These are phyloP conservation scores for Croton setiger DNA, from an alignment of 441 rosid species.

Conservation along the genomic window DNA sequence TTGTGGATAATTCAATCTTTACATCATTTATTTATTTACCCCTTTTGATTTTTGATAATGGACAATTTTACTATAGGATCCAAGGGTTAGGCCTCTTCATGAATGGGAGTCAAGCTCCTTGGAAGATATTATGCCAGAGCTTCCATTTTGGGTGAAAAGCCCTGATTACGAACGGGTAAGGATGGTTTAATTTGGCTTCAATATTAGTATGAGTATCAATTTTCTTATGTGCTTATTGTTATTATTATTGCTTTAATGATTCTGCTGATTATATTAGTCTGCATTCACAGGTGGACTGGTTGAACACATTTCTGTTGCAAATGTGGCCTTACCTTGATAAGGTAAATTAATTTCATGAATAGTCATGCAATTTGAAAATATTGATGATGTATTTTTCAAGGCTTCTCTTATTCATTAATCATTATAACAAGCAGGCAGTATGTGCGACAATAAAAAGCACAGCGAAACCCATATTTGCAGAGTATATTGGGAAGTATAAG, in stretches of 20 bases:
- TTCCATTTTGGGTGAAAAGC: constrained; percentile 67
- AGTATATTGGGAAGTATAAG: constrained; percentile 54
- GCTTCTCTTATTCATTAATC: constrained; percentile 8
- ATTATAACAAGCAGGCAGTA: constrained; percentile 48
- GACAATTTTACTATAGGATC: constrained; percentile 40
- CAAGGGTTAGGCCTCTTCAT: constrained; percentile 39
- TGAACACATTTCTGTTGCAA: constrained; percentile 51
- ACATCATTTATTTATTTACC: neutral
- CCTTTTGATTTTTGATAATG: neutral
- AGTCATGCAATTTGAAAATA: neutral
- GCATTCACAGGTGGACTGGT: constrained; percentile 60
- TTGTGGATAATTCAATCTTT: neutral
- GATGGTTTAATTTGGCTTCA: neutral
- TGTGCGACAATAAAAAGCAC: constrained; percentile 50
- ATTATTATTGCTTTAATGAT: neutral
- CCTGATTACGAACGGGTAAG: constrained; percentile 63
- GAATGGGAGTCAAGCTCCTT: constrained; percentile 45
- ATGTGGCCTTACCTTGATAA: constrained; percentile 72
- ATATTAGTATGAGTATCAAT: neutral
- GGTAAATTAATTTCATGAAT: constrained; percentile 30
- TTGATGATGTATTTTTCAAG: constrained; percentile 8
- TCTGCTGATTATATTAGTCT: constrained; percentile 11
- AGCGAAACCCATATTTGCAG: constrained; percentile 57
- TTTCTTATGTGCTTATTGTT: neutral
- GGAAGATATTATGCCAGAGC: constrained; percentile 53